These are phyloP conservation scores for Diaporthe nobilis DNA, from an alignment of 2,329 filamentous ascomycete species.

Conservation along the genomic window DNA sequence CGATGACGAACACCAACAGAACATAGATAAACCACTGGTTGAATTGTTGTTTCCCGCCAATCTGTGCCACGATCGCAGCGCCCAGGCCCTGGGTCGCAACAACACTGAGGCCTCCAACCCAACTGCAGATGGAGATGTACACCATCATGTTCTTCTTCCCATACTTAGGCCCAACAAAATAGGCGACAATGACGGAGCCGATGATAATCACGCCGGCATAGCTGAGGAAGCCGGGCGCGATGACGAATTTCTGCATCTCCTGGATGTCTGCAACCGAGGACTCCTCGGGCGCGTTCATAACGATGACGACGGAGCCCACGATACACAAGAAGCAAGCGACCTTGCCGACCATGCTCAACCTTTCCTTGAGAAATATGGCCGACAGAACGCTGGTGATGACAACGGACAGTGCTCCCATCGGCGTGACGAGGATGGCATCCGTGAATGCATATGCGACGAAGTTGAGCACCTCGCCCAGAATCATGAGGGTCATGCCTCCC, in stretches of 20 bases:
- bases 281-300: constrained; percentile 90
- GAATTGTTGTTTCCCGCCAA: constrained; percentile 86
- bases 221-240: constrained; percentile 86
- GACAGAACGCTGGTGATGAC: constrained; percentile 93
- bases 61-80: constrained; percentile 90
- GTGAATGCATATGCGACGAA: constrained; percentile 98
- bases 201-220: constrained; percentile 89
- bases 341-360: constrained; percentile 95
- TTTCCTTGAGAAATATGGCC: constrained; percentile 95
- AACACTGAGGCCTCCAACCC: constrained; percentile 93
- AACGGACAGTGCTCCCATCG: constrained; percentile 75
- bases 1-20: constrained; percentile 88
- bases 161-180: constrained; percentile 88
- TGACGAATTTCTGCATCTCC: constrained; percentile 90
- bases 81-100: constrained; percentile 95
- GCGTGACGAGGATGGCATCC: constrained; percentile 65
- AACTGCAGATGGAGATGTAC: constrained; percentile 95
- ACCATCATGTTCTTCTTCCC: constrained; percentile 98
- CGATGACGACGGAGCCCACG: constrained; percentile 92
- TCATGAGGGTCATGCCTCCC: constrained; percentile 96
- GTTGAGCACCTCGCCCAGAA: constrained; percentile 95
- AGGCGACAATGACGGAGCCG: constrained; percentile 77
- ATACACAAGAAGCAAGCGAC: constrained; percentile 97
- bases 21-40: constrained; percentile 99
- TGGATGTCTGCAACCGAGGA: constrained; percentile 90